Evolutionary conservation across 345 rosid species (phyloP).

Genomic region (Melaleuca alternifolia): DNA sequence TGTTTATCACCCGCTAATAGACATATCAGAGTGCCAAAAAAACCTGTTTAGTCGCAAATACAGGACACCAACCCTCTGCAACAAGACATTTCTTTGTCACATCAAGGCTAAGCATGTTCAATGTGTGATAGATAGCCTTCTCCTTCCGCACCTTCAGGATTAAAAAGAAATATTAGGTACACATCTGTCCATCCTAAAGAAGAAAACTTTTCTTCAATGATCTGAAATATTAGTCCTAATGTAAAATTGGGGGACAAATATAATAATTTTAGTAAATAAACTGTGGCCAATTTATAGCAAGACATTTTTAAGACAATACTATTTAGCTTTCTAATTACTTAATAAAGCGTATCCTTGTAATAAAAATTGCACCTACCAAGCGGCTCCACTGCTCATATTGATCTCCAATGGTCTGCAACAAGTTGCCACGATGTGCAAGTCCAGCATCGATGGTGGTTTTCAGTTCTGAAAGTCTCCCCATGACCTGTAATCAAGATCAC

Average conservation of each 20-base stretch:
- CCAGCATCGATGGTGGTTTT: constrained; percentile 74
- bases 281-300: neutral
- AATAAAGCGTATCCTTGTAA: neutral
- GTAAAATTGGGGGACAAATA: neutral
- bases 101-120: constrained; percentile 96
- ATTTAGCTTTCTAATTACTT: neutral
- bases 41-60: constrained; percentile 84
- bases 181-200: neutral
- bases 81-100: constrained; percentile 94
- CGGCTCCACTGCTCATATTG: constrained; percentile 76
- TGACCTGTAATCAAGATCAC: constrained; percentile 35
- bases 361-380: constrained; percentile 35
- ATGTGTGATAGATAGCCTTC: constrained; percentile 77
- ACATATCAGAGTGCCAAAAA: neutral
- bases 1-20: neutral
- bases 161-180: neutral
- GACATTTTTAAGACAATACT: neutral
- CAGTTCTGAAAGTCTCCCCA: constrained; percentile 60
- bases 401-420: constrained; percentile 65
- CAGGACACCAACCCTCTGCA: constrained; percentile 95
- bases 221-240: neutral
- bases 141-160: constrained; percentile 76
- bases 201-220: neutral
- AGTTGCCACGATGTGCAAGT: constrained; percentile 39
- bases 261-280: neutral